Base-by-base conservation (phyloP, 805 yeast species). In the Suhomyces canberraensis region DNA sequence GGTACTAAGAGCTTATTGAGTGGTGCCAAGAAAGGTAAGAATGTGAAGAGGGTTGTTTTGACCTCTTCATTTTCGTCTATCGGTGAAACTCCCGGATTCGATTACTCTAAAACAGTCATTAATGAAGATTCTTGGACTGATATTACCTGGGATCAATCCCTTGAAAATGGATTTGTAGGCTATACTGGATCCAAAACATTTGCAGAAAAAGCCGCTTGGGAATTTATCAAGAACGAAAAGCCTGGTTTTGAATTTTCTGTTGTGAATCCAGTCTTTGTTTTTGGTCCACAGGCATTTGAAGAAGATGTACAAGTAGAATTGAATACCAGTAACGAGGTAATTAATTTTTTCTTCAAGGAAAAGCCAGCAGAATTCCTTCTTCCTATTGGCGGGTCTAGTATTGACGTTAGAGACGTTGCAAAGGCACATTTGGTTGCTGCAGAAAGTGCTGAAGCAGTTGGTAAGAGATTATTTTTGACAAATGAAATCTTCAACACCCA, bases 141-240 rank as follows among this genome's bases (percentile, higher is more conserved):
- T 29, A 60, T 75, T 20, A 66, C 76, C n/a, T 71, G 73, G 69
- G 76, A 73, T 33, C 68, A 68, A 39, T 61, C 70, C 8, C 66
- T 69, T 37, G 44, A 40, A 16, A 67, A 71, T 44, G 56, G 66
- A 3, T 45, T 52, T 13, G 39, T 41, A 29, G 83, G 79, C 3
- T 78, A 79, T 54, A 47, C 71, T 37, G 85, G 76, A 3, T 76
- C 84, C n/a, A 78, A 78, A 55, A 76, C 72, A 29, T 69, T 73
- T 41, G 83, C 84, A 15, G 86, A 81, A 51, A 56, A 61, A 34
- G 70, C 76, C 2, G 84, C 83, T 4, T 79, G 87, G 81, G 70
- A 75, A 3, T 69, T 64, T n/a, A 62, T 74, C 33, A 48, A 66
- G 15, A 42, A 54, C 18, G 56, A 60, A 28, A 54, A 53, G 31